Percentiles rank a stretch among this genome's conserved stretches.
These are phyloP conservation scores for Thoreauomyces humboldtii DNA, from an alignment of 192 early-diverging fungal genomes.

Conservation along the genomic window DNA sequence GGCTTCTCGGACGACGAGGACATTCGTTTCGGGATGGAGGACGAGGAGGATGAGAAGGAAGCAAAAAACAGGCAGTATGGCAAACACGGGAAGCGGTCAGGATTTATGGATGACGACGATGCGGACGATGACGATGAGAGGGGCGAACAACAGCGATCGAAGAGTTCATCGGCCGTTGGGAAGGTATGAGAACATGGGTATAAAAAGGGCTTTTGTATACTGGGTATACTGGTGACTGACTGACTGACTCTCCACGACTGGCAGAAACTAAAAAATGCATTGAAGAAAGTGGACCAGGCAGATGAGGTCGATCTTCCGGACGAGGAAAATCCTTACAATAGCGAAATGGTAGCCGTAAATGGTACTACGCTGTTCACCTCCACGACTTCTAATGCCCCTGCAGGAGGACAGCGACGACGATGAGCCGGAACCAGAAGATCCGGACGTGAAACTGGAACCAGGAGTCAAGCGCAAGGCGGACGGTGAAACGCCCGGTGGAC, in stretches of 20 bases:
- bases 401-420: slow-evolving; percentile 27
- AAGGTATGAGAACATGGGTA: slow-evolving; percentile 3
- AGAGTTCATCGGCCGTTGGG: neutral
- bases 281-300: slow-evolving; percentile 29
- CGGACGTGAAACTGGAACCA: slow-evolving; percentile 1
- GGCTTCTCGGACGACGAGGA: slow-evolving; percentile 51
- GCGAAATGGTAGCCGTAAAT: slow-evolving; percentile 17
- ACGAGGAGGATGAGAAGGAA: slow-evolving; percentile 51
- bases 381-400: neutral
- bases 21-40: slow-evolving; percentile 47
- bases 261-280: slow-evolving; percentile 35
- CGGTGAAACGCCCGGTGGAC: neutral
- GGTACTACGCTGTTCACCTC: neutral
- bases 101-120: slow-evolving; percentile 35
- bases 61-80: slow-evolving; percentile 41
- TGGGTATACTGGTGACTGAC: neutral
- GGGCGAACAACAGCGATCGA: slow-evolving; percentile 4
- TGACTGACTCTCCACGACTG: too few species aligned
- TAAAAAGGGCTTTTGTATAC: neutral
- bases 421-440: slow-evolving; percentile 8
- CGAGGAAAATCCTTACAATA: slow-evolving; percentile 41
- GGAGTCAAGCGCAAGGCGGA: slow-evolving; percentile 6
- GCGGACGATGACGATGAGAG: slow-evolving; percentile 30
- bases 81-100: slow-evolving; percentile 18
- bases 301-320: slow-evolving; percentile 32